These are phyloP conservation scores for Calendula officinalis DNA, from an alignment of 129 eudicot genomes.

Conservation along the genomic window DNA sequence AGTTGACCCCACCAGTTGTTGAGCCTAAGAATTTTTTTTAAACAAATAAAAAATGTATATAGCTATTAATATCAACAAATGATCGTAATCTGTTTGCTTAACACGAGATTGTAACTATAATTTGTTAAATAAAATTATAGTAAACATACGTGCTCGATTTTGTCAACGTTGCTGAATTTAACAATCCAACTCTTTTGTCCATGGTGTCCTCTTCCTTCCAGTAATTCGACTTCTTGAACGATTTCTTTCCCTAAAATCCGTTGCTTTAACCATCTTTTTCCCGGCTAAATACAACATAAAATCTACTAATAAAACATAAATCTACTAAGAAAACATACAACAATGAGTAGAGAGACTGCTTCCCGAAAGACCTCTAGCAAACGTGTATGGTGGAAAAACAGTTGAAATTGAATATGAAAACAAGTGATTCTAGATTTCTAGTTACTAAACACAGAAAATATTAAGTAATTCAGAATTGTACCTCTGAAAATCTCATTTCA, in stretches of 20 bases:
- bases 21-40: constrained; percentile 46
- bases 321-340: constrained; percentile 9
- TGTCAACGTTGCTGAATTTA: constrained; percentile 51
- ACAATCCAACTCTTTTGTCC: constrained; percentile 81
- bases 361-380: background rate
- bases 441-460: constrained; percentile 4
- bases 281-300: constrained; percentile 59
- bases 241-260: constrained; percentile 58
- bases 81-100: constrained; percentile 4
- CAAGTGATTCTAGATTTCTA: constrained; percentile 14
- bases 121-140: background rate
- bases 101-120: background rate
- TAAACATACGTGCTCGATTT: constrained; percentile 68
- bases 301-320: constrained; percentile 17
- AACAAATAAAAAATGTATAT: background rate
- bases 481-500: constrained; percentile 82
- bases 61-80: constrained; percentile 11
- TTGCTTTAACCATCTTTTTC: constrained; percentile 91
- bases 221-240: constrained; percentile 66
- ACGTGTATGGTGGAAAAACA: too few relatives aligned
- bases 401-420: background rate
- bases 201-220: constrained; percentile 77
- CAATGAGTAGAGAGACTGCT: background rate
- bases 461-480: constrained; percentile 19
- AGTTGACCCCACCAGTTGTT: constrained; percentile 85